Evolutionary conservation across 1,284 basidiomycete genomes (phyloP).

Genomic region (Papiliotrema flavescens): DNA sequence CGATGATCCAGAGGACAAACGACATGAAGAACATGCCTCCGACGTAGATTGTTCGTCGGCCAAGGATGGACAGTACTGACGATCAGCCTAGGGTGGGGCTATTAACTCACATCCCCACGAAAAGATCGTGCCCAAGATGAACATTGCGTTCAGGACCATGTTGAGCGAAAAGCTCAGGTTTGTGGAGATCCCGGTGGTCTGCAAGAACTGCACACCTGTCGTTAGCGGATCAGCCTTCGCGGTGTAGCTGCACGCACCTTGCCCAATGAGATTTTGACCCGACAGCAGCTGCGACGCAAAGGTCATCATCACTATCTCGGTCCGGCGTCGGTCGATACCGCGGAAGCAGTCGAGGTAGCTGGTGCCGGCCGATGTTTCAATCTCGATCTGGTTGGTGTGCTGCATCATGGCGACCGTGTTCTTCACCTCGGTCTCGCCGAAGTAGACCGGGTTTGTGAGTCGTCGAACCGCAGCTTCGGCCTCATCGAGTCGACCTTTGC

Average conservation of each 20-base stretch:
- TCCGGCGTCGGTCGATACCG: constrained; percentile 41
- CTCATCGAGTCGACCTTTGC: constrained; percentile 47
- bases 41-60: constrained; percentile 48
- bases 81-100: no score
- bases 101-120: constrained; percentile 32
- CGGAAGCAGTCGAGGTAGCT: constrained; percentile 53
- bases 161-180: constrained; percentile 11
- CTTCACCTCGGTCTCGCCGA: constrained; percentile 17
- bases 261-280: constrained; percentile 26
- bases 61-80: no score
- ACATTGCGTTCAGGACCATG: constrained; percentile 10
- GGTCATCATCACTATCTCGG: constrained; percentile 42
- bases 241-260: constrained; percentile 20
- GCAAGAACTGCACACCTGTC: constrained; percentile 2
- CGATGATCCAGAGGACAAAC: constrained; percentile 20
- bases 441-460: constrained; percentile 12
- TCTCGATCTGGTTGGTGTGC: constrained; percentile 41
- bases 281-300: constrained; percentile 1
- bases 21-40: constrained; percentile 43
- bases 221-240: constrained; percentile 2
- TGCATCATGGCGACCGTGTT: constrained; percentile 50
- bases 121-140: constrained; percentile 26
- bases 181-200: constrained; percentile 23
- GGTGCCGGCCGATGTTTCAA: constrained; percentile 32
- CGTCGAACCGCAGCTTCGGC: constrained; percentile 32